Base-by-base conservation (phyloP, 2,329 filamentous ascomycete genomes). In the Plectosphaerella cucumerina region DNA sequence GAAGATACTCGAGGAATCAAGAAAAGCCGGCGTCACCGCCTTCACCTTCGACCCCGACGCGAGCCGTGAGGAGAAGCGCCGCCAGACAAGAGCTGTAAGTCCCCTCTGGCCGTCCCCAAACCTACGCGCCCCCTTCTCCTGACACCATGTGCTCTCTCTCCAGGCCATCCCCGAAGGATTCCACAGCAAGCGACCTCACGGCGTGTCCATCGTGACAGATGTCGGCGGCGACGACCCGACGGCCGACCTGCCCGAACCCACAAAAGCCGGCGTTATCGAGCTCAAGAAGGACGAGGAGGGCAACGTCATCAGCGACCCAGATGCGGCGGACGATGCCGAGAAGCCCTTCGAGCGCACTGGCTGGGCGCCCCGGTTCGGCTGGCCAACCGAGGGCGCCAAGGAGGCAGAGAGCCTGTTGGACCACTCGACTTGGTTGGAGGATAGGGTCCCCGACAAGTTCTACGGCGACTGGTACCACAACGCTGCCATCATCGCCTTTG, bases 391-490 rank as follows among this genome's bases (percentile, higher is more conserved):
- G 41, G 73, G 77, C 39, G 67, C 75, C 41, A 70, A 72, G n/a
- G 75, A 81, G 26, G 78, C 75, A 12, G 85, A 87, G 52, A 90
- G 83, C 53, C 67, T 96, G 62, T 77, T 94, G 37, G 92, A 99
- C 63, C 92, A 97, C 66, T 83, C 91, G 62, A 96, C 91, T 1
- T 89, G 86, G 74, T 69, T 97, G 21, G 95, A 99, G 65, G 81
- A 84, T 53, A 86, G 86, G 67, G 71, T 99, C 34, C 84, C 93
- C 41, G 92, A 97, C 65, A 89, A 89, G 65, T 90, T 95, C 68
- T 99, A 89, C 66, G 94, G 94, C 65, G 91, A 97, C 67, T 99
- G 94, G 94, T 99, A 97, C 69, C 92, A 99, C 70, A 99, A 99
- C 68, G 85, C 92, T 3, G 94, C 78, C n/a, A 75, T 99, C 55